These are phyloP conservation scores for Hymenoscyphus occultus DNA, from an alignment of 2,329 filamentous ascomycete genomes.

Conservation along the genomic window DNA sequence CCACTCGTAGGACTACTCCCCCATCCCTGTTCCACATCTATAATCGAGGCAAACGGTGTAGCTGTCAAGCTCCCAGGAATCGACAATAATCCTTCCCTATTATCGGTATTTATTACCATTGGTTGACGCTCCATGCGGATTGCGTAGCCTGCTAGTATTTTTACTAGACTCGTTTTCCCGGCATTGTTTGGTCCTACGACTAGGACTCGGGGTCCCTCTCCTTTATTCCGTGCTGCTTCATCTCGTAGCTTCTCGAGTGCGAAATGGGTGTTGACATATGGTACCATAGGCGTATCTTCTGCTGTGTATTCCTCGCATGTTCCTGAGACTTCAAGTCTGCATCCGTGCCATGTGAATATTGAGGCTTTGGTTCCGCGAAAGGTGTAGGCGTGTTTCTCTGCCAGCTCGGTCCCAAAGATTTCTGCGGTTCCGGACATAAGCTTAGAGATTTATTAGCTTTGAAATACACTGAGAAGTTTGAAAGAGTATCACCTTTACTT, in stretches of 20 bases:
- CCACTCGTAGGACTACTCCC: slow-evolving; percentile 88
- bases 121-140: slow-evolving; percentile 72
- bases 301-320: slow-evolving; percentile 57
- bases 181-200: slow-evolving; percentile 74
- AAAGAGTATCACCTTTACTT: slow-evolving; percentile 46
- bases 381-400: slow-evolving; percentile 72
- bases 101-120: slow-evolving; percentile 80
- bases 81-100: slow-evolving; percentile 73
- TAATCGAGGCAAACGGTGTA: slow-evolving; percentile 78
- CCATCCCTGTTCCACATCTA: slow-evolving; percentile 88
- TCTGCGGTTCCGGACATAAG: slow-evolving; percentile 82
- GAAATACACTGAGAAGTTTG: neutral
- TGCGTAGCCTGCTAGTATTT: slow-evolving; percentile 76
- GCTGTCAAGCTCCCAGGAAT: slow-evolving; percentile 81
- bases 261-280: slow-evolving; percentile 83
- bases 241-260: slow-evolving; percentile 73
- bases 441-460: slow-evolving; percentile 45
- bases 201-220: slow-evolving; percentile 75
- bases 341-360: slow-evolving; percentile 90
- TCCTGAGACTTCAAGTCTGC: slow-evolving; percentile 74
- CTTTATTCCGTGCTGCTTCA: slow-evolving; percentile 48
- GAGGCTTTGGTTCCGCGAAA: slow-evolving; percentile 82
- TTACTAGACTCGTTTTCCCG: slow-evolving; percentile 80
- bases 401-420: slow-evolving; percentile 92
- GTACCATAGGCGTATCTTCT: slow-evolving; percentile 77